A percentile compares a stretch with the other conserved stretches of the same genome.
Evolutionary conservation across 371 early-diverging fungal species (phyloP).

Genomic region (Mortierella sp.): DNA sequence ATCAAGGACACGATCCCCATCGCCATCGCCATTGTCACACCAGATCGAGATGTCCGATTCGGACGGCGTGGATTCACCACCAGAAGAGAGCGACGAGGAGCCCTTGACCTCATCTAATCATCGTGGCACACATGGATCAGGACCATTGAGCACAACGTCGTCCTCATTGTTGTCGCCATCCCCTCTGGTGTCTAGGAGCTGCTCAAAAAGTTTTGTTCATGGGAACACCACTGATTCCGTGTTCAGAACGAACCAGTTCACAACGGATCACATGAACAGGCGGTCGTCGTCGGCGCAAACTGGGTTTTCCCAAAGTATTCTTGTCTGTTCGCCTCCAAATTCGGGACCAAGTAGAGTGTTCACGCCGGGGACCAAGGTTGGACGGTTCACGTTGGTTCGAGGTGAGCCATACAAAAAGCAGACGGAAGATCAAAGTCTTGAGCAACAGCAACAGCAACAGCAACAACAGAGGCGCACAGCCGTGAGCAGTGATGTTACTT

Average conservation of each 20-base stretch:
- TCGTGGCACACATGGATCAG: not conserved
- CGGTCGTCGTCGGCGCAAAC: not conserved
- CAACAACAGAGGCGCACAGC: conserved; percentile 20
- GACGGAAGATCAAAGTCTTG: conserved; percentile 19
- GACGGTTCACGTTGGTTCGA: conserved; percentile 46
- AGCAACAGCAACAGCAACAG: conserved; percentile 6
- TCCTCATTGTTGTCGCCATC: not conserved
- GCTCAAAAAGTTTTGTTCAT: not conserved
- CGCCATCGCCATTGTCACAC: conserved; percentile 1
- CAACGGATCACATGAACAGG: not conserved
- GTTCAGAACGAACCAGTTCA: not conserved
- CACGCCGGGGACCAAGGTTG: conserved; percentile 47
- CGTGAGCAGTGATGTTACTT: conserved; percentile 1
- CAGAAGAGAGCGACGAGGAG: not conserved
- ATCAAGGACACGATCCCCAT: conserved; percentile 18
- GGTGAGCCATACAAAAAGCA: conserved; percentile 16
- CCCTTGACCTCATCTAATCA: not conserved
- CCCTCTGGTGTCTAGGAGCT: not conserved
- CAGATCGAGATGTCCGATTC: conserved; percentile 3
- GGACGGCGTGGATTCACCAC: conserved; percentile 6
- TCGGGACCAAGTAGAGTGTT: conserved; percentile 4
- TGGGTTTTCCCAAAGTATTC: not conserved
- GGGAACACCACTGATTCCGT: not conserved
- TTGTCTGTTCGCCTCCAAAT: not conserved
- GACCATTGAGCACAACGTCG: not conserved